Evolutionary conservation across 108 stramenopile genomes (phyloP).

Genomic region (Aurantiochytrium sp.): DNA sequence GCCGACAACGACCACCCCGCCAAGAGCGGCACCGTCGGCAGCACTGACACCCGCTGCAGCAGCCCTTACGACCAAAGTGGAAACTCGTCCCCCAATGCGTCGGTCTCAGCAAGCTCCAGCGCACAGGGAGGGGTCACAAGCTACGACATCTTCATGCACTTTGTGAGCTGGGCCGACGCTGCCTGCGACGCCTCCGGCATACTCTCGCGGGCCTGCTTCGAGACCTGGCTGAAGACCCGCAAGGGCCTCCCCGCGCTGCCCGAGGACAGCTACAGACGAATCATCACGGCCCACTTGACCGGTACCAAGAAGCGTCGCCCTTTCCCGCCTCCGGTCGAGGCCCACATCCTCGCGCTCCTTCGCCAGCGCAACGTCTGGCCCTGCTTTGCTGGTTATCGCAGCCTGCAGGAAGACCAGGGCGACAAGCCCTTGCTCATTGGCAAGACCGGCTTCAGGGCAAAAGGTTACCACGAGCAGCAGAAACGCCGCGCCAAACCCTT

Average conservation of each 20-base stretch:
- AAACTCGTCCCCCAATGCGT: too few species aligned
- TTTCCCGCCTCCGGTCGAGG: background rate
- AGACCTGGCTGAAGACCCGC: constrained; percentile 1
- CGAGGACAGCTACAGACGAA: background rate
- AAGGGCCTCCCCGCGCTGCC: background rate
- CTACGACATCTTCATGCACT: background rate
- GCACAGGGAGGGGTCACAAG: background rate
- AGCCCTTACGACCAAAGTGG: too few species aligned
- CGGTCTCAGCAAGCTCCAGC: too few species aligned
- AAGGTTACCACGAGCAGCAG: background rate
- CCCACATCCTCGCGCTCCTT: background rate
- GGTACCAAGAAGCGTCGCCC: background rate
- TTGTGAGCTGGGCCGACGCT: background rate
- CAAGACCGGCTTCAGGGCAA: background rate
- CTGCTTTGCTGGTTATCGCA: constrained; percentile 14
- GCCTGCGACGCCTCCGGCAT: background rate
- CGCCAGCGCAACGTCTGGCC: background rate
- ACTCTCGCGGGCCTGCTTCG: background rate
- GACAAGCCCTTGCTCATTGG: background rate
- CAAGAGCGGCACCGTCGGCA: too few species aligned
- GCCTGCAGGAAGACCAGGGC: background rate
- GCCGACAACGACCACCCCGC: too few species aligned
- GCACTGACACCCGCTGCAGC: too few species aligned
- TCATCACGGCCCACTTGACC: background rate
- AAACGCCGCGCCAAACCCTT: background rate